Evolutionary conservation across 306 rosid genomes (phyloP).

Genomic region (Arachis hypogaea): DNA sequence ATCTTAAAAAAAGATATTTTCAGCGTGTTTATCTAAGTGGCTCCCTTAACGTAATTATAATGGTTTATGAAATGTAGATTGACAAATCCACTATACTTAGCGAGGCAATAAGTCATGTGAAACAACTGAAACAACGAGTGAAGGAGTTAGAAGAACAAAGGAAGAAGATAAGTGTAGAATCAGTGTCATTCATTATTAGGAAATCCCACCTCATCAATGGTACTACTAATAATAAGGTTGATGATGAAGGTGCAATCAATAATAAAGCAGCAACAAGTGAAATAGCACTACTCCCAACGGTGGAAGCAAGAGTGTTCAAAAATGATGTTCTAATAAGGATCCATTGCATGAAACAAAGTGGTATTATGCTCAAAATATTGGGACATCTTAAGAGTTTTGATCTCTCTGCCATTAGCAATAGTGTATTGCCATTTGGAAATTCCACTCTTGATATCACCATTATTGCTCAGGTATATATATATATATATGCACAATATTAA

Average conservation of each 20-base stretch:
- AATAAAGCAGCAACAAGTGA: no score
- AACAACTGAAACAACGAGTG: conserved; percentile 34
- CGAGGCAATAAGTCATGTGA: conserved; percentile 35
- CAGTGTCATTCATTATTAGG: conserved; percentile 26
- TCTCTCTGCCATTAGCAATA: conserved; percentile 38
- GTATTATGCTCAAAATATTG: conserved; percentile 33
- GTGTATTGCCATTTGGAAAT: conserved; percentile 43
- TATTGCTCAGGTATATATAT: conserved; percentile 34
- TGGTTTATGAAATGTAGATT: conserved; percentile 27
- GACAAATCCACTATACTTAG: conserved; percentile 38
- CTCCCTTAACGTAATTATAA: background rate
- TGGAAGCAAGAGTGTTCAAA: conserved; percentile 41
- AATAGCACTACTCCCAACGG: conserved; percentile 33
- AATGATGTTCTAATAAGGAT: conserved; percentile 34
- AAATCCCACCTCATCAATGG: background rate
- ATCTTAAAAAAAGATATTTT: no score
- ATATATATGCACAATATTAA: background rate
- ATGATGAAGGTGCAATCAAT: background rate
- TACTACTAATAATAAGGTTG: background rate
- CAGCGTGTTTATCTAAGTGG: no score
- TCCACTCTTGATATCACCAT: conserved; percentile 41
- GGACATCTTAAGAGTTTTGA: conserved; percentile 21
- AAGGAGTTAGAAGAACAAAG: conserved; percentile 38
- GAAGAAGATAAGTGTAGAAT: conserved; percentile 22
- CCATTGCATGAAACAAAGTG: conserved; percentile 38